Percentiles rank a stretch among this genome's conserved stretches.
Conservation (phyloP, 2,329 filamentous ascomycete species). For the Sporothrix globosa region DNA sequence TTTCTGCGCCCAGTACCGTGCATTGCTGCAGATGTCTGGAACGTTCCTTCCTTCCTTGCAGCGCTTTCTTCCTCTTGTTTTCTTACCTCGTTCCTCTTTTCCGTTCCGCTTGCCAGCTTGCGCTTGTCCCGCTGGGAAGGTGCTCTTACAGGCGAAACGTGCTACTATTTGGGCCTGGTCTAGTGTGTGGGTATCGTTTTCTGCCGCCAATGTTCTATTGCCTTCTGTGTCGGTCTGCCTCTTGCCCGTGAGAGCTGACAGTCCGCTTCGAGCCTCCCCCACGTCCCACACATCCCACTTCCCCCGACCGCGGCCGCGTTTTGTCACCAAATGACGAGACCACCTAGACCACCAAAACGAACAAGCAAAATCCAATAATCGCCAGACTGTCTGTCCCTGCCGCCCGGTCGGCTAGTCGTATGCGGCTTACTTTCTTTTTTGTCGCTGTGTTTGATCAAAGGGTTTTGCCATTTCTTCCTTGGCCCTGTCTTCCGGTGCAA, state of each 20-base stretch:
- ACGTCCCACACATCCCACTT: conserved; percentile 19
- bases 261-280: not conserved
- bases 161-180: not conserved
- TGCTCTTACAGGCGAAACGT: not conserved
- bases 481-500: not conserved
- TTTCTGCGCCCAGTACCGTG: not conserved
- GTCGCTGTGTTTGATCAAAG: not conserved
- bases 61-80: not conserved
- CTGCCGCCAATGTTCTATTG: conserved; percentile 5
- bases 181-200: conserved; percentile 5
- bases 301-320: conserved; percentile 1
- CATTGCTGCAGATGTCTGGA: not conserved
- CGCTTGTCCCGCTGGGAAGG: conserved; percentile 6
- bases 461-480: not conserved
- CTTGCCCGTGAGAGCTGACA: not conserved
- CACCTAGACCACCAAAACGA: not conserved
- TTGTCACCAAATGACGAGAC: conserved; percentile 7
- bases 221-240: conserved; percentile 16
- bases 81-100: not conserved
- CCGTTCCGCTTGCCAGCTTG: not conserved
- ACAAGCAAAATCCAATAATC: not conserved
- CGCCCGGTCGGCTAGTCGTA: conserved; percentile 7
- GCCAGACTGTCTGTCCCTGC: not conserved
- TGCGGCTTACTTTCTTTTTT: not conserved
- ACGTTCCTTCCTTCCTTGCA: not conserved